phyloP scores from a whole-genome alignment of 495 filamentous ascomycete genomes.

The Tuber magnatum region DNA sequence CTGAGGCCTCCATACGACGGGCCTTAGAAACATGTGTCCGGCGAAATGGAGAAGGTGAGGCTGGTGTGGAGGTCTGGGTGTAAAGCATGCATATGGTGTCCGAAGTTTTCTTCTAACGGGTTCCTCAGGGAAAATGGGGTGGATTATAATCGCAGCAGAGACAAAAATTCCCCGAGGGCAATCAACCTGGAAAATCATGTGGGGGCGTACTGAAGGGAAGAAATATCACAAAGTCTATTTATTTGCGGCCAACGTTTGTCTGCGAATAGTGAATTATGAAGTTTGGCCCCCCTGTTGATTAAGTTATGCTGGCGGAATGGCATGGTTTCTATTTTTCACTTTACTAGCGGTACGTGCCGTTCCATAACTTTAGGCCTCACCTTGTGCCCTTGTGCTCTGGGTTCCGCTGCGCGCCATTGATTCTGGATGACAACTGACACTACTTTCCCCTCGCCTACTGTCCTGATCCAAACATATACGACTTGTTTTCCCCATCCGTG shows the following conservation, averaged over 20 bases:
- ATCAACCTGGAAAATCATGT: conserved; percentile 14
- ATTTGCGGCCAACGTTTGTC: conserved; percentile 10
- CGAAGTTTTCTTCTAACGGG: neutral
- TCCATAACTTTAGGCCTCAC: neutral
- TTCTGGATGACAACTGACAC: neutral
- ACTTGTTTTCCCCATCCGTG: neutral
- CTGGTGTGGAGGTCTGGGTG: neutral
- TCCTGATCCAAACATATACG: neutral
- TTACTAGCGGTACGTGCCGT: neutral
- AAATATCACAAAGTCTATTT: conserved; percentile 18
- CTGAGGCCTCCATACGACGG: neutral
- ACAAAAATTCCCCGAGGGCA: conserved; percentile 11
- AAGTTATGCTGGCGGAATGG: neutral
- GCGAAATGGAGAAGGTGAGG: neutral
- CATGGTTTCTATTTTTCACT: neutral
- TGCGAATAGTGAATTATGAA: neutral
- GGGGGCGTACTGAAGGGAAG: neutral
- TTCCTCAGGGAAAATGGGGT: neutral
- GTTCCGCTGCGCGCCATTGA: neutral
- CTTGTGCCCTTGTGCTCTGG: neutral
- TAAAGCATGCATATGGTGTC: neutral
- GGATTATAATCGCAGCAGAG: neutral
- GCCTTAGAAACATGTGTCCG: neutral
- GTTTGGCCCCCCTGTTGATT: neutral
- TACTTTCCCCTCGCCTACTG: neutral